phyloP scores from a whole-genome alignment of 2,329 filamentous ascomycete genomes.

The Sclerotinia minor region DNA sequence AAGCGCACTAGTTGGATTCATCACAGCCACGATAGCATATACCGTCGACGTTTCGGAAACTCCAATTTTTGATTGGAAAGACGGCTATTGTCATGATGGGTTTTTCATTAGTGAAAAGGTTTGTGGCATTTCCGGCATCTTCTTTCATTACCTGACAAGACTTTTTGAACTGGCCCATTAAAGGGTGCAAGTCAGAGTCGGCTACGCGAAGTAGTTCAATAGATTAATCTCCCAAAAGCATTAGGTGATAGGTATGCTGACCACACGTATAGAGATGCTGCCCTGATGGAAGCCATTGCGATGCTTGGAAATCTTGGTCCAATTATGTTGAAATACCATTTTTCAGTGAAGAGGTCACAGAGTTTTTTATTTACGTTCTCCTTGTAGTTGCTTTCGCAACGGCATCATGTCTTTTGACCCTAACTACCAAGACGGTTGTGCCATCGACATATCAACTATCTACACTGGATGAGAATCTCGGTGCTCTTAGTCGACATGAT shows the following conservation, averaged over 20 bases:
- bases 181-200: neutral
- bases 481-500: conserved; percentile 55
- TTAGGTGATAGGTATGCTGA: conserved; percentile 29
- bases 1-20: conserved; percentile 82
- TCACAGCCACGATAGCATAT: conserved; percentile 85
- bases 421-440: conserved; percentile 91
- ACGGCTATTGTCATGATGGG: conserved; percentile 72
- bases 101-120: conserved; percentile 77
- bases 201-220: neutral
- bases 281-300: conserved; percentile 53
- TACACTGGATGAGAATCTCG: conserved; percentile 91
- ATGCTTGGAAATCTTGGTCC: conserved; percentile 66
- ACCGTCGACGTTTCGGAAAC: conserved; percentile 84
- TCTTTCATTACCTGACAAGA: neutral
- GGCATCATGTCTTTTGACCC: conserved; percentile 74
- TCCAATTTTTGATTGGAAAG: conserved; percentile 84
- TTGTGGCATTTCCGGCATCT: conserved; percentile 31
- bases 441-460: conserved; percentile 83
- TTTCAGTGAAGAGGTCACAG: conserved; percentile 58
- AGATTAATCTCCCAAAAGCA: neutral
- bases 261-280: conserved; percentile 53
- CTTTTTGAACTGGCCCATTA: neutral
- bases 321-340: conserved; percentile 38
- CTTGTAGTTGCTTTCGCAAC: conserved; percentile 70
- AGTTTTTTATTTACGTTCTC: conserved; percentile 74